phyloP scores from a whole-genome alignment of 495 filamentous ascomycete genomes.

The Daldinia loculata region DNA sequence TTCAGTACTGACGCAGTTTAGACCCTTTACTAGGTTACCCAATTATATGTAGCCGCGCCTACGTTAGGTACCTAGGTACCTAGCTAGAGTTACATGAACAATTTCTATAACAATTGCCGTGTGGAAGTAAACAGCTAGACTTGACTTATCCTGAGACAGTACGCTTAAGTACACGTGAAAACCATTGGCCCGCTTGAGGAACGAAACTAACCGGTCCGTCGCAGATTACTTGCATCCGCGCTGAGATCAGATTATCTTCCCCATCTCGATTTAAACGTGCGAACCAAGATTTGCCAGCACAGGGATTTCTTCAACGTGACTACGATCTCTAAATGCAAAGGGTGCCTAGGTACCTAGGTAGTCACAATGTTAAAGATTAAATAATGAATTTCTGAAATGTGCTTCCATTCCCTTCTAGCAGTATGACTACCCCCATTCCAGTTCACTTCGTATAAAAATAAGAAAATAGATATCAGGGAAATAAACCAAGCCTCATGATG shows the following conservation, averaged over 20 bases:
- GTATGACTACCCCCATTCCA: conserved; percentile 35
- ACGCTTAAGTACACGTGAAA: not conserved
- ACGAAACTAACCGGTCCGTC: not conserved
- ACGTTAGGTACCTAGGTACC: no score
- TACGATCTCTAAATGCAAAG: not conserved
- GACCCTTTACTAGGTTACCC: no score
- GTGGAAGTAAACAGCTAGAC: not conserved
- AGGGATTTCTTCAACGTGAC: not conserved
- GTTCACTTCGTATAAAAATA: conserved; percentile 28
- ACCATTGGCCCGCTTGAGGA: not conserved
- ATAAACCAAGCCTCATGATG: conserved; percentile 35
- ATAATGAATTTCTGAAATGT: conserved; percentile 35
- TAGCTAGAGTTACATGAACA: not conserved
- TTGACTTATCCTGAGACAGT: not conserved
- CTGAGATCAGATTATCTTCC: not conserved
- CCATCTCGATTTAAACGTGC: not conserved
- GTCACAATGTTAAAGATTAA: conserved; percentile 4
- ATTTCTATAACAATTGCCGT: not conserved
- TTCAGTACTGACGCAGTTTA: no score
- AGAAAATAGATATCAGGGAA: conserved; percentile 16
- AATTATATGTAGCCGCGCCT: no score
- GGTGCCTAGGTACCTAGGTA: no score
- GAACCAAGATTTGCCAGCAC: not conserved
- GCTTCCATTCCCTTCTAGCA: conserved; percentile 40
- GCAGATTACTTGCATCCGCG: not conserved